Evolutionary conservation across 495 filamentous ascomycete genomes (phyloP).

Genomic region (Bacidia gigantensis): DNA sequence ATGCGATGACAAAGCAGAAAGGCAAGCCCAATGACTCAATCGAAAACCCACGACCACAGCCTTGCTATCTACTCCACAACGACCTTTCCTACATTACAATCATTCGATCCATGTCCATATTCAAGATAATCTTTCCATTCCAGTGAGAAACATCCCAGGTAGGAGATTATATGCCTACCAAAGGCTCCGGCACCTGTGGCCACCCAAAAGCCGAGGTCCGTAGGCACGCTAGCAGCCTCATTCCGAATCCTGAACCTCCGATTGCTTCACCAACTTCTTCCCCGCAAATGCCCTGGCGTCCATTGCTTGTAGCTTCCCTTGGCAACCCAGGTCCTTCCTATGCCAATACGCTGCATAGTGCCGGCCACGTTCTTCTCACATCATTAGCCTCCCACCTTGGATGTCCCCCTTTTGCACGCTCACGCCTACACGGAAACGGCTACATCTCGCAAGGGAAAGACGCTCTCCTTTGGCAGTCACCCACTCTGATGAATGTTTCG

Average conservation of each 20-base stretch:
- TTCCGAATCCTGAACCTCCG: background rate
- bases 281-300: conserved; percentile 24
- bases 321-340: conserved; percentile 53
- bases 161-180: too few relatives aligned
- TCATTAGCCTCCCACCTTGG: conserved; percentile 34
- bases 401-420: conserved; percentile 30
- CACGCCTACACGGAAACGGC: conserved; percentile 29
- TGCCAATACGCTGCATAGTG: conserved; percentile 61
- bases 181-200: too few relatives aligned
- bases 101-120: too few relatives aligned
- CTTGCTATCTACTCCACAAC: too few relatives aligned
- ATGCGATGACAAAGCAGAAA: too few relatives aligned
- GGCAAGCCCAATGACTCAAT: too few relatives aligned
- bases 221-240: background rate
- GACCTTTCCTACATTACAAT: too few relatives aligned
- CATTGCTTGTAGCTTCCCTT: conserved; percentile 56
- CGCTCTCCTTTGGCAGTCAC: conserved; percentile 55
- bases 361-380: conserved; percentile 58
- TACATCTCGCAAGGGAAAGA: conserved; percentile 30
- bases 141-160: too few relatives aligned
- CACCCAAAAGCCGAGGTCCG: background rate
- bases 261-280: background rate
- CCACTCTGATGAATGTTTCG: conserved; percentile 62
- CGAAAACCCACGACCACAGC: too few relatives aligned
- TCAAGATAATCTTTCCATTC: too few relatives aligned